Evolutionary conservation across 179 eudicot genomes (phyloP).

Genomic region (Silene noctiflora): DNA sequence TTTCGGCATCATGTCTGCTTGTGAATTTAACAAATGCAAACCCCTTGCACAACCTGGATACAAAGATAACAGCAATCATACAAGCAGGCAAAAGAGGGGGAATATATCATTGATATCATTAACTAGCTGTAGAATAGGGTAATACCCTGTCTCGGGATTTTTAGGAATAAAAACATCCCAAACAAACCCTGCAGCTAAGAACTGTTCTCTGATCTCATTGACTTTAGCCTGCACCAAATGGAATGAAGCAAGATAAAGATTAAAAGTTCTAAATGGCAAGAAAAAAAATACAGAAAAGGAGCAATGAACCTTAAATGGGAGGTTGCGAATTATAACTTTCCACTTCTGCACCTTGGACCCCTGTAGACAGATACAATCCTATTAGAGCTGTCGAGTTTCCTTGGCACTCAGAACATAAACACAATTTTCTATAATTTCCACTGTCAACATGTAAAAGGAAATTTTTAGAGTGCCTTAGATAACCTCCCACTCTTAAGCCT

Average conservation of each 20-base stretch:
- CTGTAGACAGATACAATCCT: constrained; percentile 34
- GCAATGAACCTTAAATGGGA: constrained; percentile 64
- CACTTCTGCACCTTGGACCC: constrained; percentile 84
- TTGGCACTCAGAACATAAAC: constrained; percentile 4
- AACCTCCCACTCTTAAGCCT: neutral
- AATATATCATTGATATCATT: neutral
- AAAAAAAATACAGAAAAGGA: constrained; percentile 3
- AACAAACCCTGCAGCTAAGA: constrained; percentile 71
- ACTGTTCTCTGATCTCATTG: constrained; percentile 61
- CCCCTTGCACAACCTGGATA: constrained; percentile 69
- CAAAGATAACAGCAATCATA: constrained; percentile 23
- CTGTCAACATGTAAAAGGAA: neutral
- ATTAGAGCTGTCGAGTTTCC: constrained; percentile 14
- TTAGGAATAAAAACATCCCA: constrained; percentile 91
- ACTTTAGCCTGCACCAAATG: constrained; percentile 50
- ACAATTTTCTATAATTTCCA: constrained; percentile 3
- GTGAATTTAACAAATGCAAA: constrained; percentile 94
- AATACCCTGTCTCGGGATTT: constrained; percentile 78
- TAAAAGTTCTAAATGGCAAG: neutral
- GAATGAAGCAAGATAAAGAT: constrained; percentile 2
- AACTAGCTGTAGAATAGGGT: constrained; percentile 9
- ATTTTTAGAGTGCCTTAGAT: neutral
- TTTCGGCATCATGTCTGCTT: constrained; percentile 85
- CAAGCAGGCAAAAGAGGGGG: neutral
- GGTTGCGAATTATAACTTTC: constrained; percentile 81